These are phyloP conservation scores for Volvox carteri DNA, from an alignment of 163 green algal species.

Conservation along the genomic window DNA sequence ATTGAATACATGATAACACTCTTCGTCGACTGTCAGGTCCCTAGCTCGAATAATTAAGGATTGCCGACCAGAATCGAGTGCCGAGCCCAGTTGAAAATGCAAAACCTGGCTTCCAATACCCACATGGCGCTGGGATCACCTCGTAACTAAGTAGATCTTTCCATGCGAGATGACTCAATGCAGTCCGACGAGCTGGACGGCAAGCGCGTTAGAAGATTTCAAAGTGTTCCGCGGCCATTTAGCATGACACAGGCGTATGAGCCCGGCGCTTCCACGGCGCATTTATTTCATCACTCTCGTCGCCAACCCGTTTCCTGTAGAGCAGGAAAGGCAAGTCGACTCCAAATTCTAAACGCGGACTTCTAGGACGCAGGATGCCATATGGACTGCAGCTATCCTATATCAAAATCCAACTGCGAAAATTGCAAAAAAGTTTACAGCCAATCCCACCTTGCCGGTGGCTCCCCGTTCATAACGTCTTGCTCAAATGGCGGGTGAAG, in stretches of 20 bases:
- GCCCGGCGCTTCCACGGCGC: slow-evolving; percentile 18
- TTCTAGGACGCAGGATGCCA: background rate
- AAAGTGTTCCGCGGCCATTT: background rate
- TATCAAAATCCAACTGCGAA: background rate
- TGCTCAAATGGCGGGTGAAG: slow-evolving; percentile 32
- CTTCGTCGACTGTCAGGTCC: no score
- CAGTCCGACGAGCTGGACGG: background rate
- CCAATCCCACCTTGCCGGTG: background rate
- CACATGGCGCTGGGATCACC: no score
- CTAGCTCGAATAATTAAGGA: no score
- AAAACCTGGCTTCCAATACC: background rate
- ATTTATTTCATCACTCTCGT: background rate
- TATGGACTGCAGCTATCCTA: background rate
- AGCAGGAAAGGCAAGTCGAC: background rate
- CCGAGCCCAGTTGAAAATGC: background rate
- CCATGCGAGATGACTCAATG: no score
- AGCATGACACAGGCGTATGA: slow-evolving; percentile 20
- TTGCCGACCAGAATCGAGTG: background rate
- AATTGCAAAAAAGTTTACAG: no score
- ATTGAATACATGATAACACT: no score
- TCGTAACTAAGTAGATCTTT: no score
- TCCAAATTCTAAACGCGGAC: no score
- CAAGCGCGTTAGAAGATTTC: background rate
- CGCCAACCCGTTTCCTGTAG: slow-evolving; percentile 34
- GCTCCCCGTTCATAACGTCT: slow-evolving; percentile 9